Evolutionary conservation across 169 alveolate genomes (phyloP).

Genomic region (Neospora caninum): DNA sequence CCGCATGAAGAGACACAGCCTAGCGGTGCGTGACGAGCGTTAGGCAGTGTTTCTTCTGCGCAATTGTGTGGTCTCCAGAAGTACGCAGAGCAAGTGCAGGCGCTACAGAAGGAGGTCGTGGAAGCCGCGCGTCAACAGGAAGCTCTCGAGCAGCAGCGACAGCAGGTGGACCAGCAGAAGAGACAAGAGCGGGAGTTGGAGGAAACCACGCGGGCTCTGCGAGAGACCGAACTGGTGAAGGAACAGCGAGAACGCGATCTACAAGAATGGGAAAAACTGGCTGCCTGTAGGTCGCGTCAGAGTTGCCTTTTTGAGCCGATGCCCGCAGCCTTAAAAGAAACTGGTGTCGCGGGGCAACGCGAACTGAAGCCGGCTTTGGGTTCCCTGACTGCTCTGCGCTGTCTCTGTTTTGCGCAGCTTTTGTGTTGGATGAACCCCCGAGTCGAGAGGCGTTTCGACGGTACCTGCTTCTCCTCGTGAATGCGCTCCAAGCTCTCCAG

Average conservation of each 20-base stretch:
- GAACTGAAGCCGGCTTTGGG: too few relatives aligned
- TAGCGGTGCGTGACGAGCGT: background rate
- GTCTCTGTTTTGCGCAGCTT: background rate
- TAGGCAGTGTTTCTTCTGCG: background rate
- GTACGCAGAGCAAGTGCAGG: background rate
- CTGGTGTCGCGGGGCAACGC: too few relatives aligned
- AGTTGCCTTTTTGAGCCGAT: background rate
- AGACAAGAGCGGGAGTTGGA: conserved; percentile 15
- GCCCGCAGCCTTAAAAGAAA: too few relatives aligned
- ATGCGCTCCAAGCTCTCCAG: conserved; percentile 31
- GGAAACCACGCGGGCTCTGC: background rate
- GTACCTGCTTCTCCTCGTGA: conserved; percentile 41
- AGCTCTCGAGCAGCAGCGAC: conserved; percentile 3
- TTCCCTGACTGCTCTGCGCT: too few relatives aligned
- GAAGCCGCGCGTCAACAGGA: conserved; percentile 20
- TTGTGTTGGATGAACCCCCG: conserved; percentile 35
- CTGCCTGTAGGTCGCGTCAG: background rate
- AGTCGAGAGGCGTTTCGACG: conserved; percentile 46
- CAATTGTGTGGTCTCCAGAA: background rate
- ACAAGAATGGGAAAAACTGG: conserved; percentile 7
- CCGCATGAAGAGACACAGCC: too few relatives aligned
- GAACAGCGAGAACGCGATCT: background rate
- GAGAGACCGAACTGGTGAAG: background rate
- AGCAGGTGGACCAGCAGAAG: conserved; percentile 6
- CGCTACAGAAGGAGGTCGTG: conserved; percentile 9